Evolutionary conservation across 306 rosid genomes (phyloP).

Genomic region (Rosa persica): DNA sequence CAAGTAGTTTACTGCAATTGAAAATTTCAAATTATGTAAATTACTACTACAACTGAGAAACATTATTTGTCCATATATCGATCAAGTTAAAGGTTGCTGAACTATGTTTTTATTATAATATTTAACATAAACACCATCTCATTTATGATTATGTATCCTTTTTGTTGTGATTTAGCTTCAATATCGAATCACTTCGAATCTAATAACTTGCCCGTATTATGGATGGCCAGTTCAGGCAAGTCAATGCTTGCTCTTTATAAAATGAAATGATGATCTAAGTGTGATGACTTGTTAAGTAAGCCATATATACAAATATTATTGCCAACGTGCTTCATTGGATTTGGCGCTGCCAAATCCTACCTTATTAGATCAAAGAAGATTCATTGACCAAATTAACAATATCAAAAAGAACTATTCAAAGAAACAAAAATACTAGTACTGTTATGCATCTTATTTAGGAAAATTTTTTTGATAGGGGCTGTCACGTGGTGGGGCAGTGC

Average conservation of each 20-base stretch:
- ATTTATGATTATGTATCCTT: not conserved
- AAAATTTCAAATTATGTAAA: too few relatives aligned
- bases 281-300: conserved; percentile 9
- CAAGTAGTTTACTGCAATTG: too few relatives aligned
- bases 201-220: not conserved
- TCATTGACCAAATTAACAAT: not conserved
- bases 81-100: too few relatives aligned
- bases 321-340: not conserved
- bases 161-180: not conserved
- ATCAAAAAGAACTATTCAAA: not conserved
- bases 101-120: too few relatives aligned
- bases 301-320: not conserved
- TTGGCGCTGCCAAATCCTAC: not conserved
- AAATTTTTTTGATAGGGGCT: too few relatives aligned
- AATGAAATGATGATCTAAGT: not conserved
- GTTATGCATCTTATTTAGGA: not conserved
- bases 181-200: not conserved
- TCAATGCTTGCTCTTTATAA: not conserved
- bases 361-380: not conserved
- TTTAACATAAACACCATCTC: too few relatives aligned
- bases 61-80: too few relatives aligned
- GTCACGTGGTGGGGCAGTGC: too few relatives aligned
- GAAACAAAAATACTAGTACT: not conserved
- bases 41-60: too few relatives aligned
- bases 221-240: not conserved